Evolutionary conservation across 2,329 filamentous ascomycete species (phyloP).

Genomic region (Penicillium sp.): DNA sequence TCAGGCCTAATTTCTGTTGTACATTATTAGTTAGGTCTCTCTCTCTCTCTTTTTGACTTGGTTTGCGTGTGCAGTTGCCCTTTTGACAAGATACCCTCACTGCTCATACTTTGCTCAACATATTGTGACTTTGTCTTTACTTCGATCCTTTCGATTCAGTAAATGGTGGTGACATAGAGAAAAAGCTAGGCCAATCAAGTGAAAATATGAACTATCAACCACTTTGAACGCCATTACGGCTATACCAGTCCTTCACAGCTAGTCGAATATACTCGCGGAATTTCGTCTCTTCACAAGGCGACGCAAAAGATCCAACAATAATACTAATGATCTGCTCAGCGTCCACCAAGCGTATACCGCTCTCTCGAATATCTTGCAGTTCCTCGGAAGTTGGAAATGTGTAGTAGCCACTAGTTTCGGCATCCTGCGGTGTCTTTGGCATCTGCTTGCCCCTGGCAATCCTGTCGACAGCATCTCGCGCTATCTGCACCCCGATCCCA

Average conservation of each 20-base stretch:
- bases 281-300: neutral
- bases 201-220: neutral
- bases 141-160: constrained; percentile 1
- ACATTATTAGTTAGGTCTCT: neutral
- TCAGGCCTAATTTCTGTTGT: neutral
- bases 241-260: constrained; percentile 4
- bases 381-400: constrained; percentile 4
- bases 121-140: constrained; percentile 14
- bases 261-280: constrained; percentile 4
- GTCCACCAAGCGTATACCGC: constrained; percentile 5
- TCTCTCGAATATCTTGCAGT: constrained; percentile 1
- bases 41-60: neutral
- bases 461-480: neutral
- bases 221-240: neutral
- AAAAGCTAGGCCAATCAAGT: neutral
- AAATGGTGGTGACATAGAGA: neutral
- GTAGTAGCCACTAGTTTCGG: constrained; percentile 4
- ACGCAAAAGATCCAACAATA: constrained; percentile 1
- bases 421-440: constrained; percentile 1
- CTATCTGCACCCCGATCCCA: neutral
- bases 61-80: constrained; percentile 13
- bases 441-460: neutral
- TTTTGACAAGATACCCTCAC: constrained; percentile 23
- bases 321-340: neutral
- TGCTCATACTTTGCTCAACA: constrained; percentile 20